Base-by-base conservation (phyloP, 164 flowering plant species). In the Stephania japonica region DNA sequence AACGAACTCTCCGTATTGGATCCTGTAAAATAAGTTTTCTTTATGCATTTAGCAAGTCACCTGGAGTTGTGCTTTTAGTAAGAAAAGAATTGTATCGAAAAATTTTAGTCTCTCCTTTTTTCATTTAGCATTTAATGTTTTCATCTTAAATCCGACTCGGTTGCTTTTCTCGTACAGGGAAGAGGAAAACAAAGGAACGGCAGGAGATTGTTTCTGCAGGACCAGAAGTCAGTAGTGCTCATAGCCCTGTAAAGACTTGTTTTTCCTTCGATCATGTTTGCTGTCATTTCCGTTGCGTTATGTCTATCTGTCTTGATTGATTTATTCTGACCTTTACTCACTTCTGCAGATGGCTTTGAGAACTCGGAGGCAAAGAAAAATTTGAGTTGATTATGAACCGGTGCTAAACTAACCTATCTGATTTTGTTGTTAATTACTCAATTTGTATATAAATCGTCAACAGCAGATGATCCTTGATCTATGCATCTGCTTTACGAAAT, bases 311-410 rank as follows among this genome's bases (percentile, higher is more conserved):
- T 56, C n/a, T n/a, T 21, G 0, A 14, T 56, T 56, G 53, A 47
- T 47, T 8, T 9, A 26, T 26, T 7, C 6, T 32, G 7, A 66
- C 23, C 42, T 41, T 65, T 56, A 72, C 66, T 44, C 71, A 2
- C 47, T 69, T 25, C 75, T 72, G 50, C 81, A 85, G 87, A 75
- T 81, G 71, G 75, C 75, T 44, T 76, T 78, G 41, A 85, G 87
- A 79, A 81, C 79, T 56, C 79, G 83, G 65, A 82, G 85, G 14
- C 72, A 78, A 53, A 83, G 76, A 47, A 7, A 9, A 47, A 2
- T 47, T 47, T 7, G 53, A 47, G 53, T 47, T 47, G 53, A 47
- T 47, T 47, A 11, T 16, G 16, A 47, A 47, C 12, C 16, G 53
- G 53, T 9, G 53, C 53, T 47, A 47, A 47, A 47, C 53, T 9